A percentile compares a stretch with the other conserved stretches of the same genome.
These are phyloP conservation scores for Astragalus membranaceus DNA, from an alignment of 306 rosid genomes.

Conservation along the genomic window DNA sequence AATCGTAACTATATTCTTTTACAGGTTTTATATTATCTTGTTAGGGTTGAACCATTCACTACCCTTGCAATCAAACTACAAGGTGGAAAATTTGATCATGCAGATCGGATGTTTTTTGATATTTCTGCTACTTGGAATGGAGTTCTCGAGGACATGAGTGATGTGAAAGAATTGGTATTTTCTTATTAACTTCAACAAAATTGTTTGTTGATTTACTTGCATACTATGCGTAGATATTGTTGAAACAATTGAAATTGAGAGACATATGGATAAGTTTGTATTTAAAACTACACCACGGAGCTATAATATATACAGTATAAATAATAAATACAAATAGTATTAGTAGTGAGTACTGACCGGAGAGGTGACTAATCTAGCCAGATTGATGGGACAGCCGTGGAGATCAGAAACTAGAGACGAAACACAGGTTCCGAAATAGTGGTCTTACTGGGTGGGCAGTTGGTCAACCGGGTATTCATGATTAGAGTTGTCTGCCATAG, in stretches of 20 bases:
- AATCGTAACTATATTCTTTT: conserved; percentile 27
- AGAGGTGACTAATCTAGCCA: background rate
- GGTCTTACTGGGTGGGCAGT: background rate
- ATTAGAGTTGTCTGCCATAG: background rate
- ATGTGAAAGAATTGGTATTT: conserved; percentile 93
- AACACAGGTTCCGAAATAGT: background rate
- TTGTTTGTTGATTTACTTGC: background rate
- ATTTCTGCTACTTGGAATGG: conserved; percentile 91
- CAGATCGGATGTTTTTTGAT: conserved; percentile 97
- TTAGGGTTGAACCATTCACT: conserved; percentile 95
- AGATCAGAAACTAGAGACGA: background rate
- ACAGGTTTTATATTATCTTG: conserved; percentile 91
- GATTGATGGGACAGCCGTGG: background rate
- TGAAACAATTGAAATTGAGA: background rate
- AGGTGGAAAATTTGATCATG: conserved; percentile 98
- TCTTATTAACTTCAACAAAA: conserved; percentile 11
- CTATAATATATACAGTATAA: background rate
- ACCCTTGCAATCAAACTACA: conserved; percentile 92
- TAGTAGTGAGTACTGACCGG: too few relatives aligned
- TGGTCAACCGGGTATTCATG: background rate
- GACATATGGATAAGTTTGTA: background rate
- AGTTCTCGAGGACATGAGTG: conserved; percentile 95
- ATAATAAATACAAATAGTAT: background rate
- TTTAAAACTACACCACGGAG: background rate
- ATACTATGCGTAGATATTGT: background rate